These are phyloP conservation scores for Theileria luwenshuni DNA, from an alignment of 169 alveolate genomes.

Conservation along the genomic window DNA sequence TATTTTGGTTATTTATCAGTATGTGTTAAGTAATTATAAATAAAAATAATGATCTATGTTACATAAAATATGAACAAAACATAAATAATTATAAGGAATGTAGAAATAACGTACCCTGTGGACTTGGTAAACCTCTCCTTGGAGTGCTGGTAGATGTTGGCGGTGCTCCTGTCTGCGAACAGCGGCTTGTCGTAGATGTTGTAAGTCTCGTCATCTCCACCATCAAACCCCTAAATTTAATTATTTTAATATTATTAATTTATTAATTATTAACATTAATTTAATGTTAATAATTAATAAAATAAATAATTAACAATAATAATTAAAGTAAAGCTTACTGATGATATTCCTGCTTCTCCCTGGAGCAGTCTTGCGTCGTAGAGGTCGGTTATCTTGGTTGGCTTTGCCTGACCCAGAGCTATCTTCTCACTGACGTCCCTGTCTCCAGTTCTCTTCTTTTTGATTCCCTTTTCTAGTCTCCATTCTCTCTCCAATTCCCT, in stretches of 20 bases:
- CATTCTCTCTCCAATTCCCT: constrained; percentile 83
- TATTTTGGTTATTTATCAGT: background rate
- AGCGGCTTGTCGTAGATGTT: constrained; percentile 90
- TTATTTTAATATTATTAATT: background rate
- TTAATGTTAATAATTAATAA: constrained; percentile 2
- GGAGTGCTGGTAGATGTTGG: constrained; percentile 69
- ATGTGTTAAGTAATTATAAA: constrained; percentile 8
- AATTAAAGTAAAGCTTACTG: constrained; percentile 42
- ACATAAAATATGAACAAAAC: too few species aligned
- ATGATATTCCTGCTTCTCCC: constrained; percentile 85
- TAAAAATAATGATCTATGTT: too few species aligned
- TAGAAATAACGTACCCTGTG: constrained; percentile 57
- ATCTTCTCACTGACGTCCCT: constrained; percentile 92
- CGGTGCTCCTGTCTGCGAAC: constrained; percentile 83
- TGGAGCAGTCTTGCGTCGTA: constrained; percentile 88
- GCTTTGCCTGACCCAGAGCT: constrained; percentile 91
- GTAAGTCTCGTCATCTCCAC: constrained; percentile 89
- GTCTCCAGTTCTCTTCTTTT: constrained; percentile 86
- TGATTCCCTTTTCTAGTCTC: constrained; percentile 82
- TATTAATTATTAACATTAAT: background rate
- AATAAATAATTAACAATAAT: background rate
- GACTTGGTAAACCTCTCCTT: constrained; percentile 72
- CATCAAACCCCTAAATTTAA: constrained; percentile 75
- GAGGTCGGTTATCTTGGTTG: constrained; percentile 78
- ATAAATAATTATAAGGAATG: too few species aligned